Conservation (phyloP, 768 basidiomycete species). For the Agaricus sinodeliciosus region DNA sequence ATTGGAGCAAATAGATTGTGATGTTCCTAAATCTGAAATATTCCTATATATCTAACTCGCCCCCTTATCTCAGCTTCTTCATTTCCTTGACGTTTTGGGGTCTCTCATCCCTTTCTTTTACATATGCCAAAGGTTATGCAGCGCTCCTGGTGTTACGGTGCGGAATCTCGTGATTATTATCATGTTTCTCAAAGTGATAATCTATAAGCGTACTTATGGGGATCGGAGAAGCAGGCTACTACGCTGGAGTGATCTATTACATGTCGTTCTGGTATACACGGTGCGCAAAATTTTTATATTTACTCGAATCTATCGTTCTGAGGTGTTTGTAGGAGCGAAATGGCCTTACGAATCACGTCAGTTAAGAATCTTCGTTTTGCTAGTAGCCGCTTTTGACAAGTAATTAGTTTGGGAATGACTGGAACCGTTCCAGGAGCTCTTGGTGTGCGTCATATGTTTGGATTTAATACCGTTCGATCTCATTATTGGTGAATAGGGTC, state of each 20-base stretch:
- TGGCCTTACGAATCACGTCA: slow-evolving; percentile 44
- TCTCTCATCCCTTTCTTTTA: slow-evolving; percentile 42
- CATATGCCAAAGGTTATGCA: slow-evolving; percentile 49
- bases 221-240: slow-evolving; percentile 56
- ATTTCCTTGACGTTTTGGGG: slow-evolving; percentile 49
- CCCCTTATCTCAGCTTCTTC: slow-evolving; percentile 37
- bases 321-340: slow-evolving; percentile 30
- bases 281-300: slow-evolving; percentile 13
- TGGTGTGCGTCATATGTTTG: slow-evolving; percentile 27
- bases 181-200: not conserved
- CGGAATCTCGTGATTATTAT: not conserved
- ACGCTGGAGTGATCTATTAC: slow-evolving; percentile 57
- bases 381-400: not conserved
- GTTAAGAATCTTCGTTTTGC: not conserved
- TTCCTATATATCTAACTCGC: not conserved
- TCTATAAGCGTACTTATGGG: slow-evolving; percentile 39
- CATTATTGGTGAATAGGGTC: slow-evolving; percentile 28
- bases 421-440: slow-evolving; percentile 51
- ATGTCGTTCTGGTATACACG: slow-evolving; percentile 52
- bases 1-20: slow-evolving; percentile 57
- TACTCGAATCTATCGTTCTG: not conserved
- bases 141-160: slow-evolving; percentile 42
- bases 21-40: slow-evolving; percentile 7
- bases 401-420: slow-evolving; percentile 46
- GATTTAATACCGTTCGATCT: not conserved